Conservation (phyloP, 805 yeast genomes). For the Cyberlindnera saturnus region DNA sequence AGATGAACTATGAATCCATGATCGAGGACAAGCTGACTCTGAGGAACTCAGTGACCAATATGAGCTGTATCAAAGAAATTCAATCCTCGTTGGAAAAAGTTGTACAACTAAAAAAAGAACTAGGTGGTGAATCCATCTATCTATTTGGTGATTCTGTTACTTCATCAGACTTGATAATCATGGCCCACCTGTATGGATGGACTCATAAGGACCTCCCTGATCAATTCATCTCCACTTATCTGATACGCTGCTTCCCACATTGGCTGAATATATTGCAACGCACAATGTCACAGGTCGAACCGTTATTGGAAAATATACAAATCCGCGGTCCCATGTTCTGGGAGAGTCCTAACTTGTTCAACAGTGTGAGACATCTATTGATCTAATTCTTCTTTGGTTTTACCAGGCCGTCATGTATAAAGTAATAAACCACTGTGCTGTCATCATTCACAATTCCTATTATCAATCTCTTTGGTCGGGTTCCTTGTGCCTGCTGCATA, state of each 20-base stretch:
- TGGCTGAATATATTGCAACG: slow-evolving; percentile 13
- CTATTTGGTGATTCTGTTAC: slow-evolving; percentile 9
- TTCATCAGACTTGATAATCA: slow-evolving; percentile 30
- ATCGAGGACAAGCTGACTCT: slow-evolving; percentile 24
- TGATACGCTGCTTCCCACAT: slow-evolving; percentile 24
- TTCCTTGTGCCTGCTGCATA: slow-evolving; percentile 10
- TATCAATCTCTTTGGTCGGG: slow-evolving; percentile 40
- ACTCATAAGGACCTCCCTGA: slow-evolving; percentile 33
- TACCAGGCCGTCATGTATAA: slow-evolving; percentile 57
- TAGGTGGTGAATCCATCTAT: slow-evolving; percentile 1
- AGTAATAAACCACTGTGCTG: slow-evolving; percentile 67
- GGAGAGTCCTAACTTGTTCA: slow-evolving; percentile 21
- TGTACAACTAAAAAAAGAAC: slow-evolving; percentile 11
- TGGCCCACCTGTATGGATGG: slow-evolving; percentile 31
- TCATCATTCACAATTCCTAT: slow-evolving; percentile 57
- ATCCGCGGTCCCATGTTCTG: slow-evolving; percentile 17
- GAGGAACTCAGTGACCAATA: slow-evolving; percentile 23
- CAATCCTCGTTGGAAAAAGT: slow-evolving; percentile 9
- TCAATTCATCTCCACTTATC: slow-evolving; percentile 28
- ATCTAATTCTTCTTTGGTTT: slow-evolving; percentile 53
- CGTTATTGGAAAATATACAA: slow-evolving; percentile 6
- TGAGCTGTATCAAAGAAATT: slow-evolving; percentile 20
- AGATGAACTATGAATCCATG: slow-evolving; percentile 57
- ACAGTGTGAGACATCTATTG: slow-evolving; percentile 10
- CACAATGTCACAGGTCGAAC: slow-evolving; percentile 7